A percentile compares a stretch with the other conserved stretches of the same genome.
phyloP scores from a whole-genome alignment of 2,329 filamentous ascomycete species.

The Calonectria pseudoreteaudii region DNA sequence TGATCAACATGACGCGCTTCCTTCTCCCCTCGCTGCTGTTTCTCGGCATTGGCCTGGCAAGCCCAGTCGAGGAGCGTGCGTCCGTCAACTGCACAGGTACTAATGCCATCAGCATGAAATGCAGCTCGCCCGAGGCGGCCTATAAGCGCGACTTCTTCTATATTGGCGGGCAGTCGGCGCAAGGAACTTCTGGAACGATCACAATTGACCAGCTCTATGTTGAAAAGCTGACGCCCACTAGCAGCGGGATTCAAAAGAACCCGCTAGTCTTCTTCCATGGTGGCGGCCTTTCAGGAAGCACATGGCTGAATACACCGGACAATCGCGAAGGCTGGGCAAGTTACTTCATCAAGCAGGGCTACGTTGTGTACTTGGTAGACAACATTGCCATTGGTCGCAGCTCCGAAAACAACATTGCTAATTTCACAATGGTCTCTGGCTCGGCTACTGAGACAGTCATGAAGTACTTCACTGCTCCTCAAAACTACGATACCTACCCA shows the following conservation, averaged over 20 bases:
- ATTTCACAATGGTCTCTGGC: slow-evolving; percentile 21
- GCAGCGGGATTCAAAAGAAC: slow-evolving; percentile 1
- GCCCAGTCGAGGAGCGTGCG: slow-evolving; percentile 1
- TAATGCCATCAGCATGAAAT: slow-evolving; percentile 27
- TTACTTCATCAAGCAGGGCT: slow-evolving; percentile 29
- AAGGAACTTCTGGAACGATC: slow-evolving; percentile 28
- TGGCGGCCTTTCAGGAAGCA: slow-evolving; percentile 32
- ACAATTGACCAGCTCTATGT: slow-evolving; percentile 35
- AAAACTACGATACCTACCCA: slow-evolving; percentile 27
- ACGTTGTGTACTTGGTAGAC: slow-evolving; percentile 31
- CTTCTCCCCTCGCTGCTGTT: slow-evolving; percentile 24
- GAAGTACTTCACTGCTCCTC: slow-evolving; percentile 29
- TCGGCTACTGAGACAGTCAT: slow-evolving; percentile 25
- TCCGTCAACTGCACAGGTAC: slow-evolving; percentile 22
- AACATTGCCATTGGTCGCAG: slow-evolving; percentile 25
- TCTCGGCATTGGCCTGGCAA: slow-evolving; percentile 15
- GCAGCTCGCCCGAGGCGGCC: slow-evolving; percentile 20
- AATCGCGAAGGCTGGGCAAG: slow-evolving; percentile 32
- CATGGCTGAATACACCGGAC: slow-evolving; percentile 35
- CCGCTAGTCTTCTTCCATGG: slow-evolving; percentile 36
- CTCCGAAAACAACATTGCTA: slow-evolving; percentile 15
- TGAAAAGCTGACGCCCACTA: slow-evolving; percentile 28
- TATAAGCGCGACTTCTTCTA: slow-evolving; percentile 37
- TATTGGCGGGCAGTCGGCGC: slow-evolving; percentile 18
- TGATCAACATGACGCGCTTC: slow-evolving; percentile 24